Evolutionary conservation across 352 stramenopile genomes (phyloP).

Genomic region (Phytophthora sansomeana): DNA sequence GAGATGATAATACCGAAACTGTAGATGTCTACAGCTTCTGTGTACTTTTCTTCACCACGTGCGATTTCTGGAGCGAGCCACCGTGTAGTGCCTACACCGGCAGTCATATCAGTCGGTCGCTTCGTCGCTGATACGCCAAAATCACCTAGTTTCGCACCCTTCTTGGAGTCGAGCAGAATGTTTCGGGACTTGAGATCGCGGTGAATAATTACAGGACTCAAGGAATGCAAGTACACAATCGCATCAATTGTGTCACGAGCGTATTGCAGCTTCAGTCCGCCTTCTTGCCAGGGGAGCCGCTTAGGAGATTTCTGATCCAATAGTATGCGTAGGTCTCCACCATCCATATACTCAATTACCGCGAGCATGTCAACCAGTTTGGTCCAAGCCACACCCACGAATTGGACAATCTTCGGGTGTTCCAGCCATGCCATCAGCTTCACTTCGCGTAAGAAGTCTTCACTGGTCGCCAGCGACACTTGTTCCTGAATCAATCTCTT

Average conservation of each 20-base stretch:
- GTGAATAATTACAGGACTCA: slow-evolving; percentile 71
- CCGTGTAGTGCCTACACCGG: slow-evolving; percentile 63
- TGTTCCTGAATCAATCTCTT: slow-evolving; percentile 63
- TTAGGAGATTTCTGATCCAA: slow-evolving; percentile 49
- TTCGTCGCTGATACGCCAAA: slow-evolving; percentile 73
- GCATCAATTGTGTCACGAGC: slow-evolving; percentile 72
- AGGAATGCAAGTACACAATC: slow-evolving; percentile 75
- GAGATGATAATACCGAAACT: slow-evolving; percentile 75
- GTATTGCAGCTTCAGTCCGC: slow-evolving; percentile 53
- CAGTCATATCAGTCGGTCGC: slow-evolving; percentile 66
- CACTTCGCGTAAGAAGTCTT: slow-evolving; percentile 73
- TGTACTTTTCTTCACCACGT: slow-evolving; percentile 67
- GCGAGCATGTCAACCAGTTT: slow-evolving; percentile 72
- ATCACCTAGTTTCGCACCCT: slow-evolving; percentile 71
- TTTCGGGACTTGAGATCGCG: slow-evolving; percentile 81
- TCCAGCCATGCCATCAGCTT: slow-evolving; percentile 79
- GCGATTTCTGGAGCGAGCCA: slow-evolving; percentile 75
- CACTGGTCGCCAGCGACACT: slow-evolving; percentile 55
- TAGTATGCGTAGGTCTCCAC: slow-evolving; percentile 64
- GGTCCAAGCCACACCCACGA: slow-evolving; percentile 81
- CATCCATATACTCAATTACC: slow-evolving; percentile 78
- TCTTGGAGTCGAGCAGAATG: slow-evolving; percentile 67
- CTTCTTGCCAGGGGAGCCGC: slow-evolving; percentile 34
- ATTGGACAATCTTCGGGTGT: slow-evolving; percentile 72
- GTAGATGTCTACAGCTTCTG: slow-evolving; percentile 74